Evolutionary conservation across 768 basidiomycete genomes (phyloP).

Genomic region (Megacollybia marginata): DNA sequence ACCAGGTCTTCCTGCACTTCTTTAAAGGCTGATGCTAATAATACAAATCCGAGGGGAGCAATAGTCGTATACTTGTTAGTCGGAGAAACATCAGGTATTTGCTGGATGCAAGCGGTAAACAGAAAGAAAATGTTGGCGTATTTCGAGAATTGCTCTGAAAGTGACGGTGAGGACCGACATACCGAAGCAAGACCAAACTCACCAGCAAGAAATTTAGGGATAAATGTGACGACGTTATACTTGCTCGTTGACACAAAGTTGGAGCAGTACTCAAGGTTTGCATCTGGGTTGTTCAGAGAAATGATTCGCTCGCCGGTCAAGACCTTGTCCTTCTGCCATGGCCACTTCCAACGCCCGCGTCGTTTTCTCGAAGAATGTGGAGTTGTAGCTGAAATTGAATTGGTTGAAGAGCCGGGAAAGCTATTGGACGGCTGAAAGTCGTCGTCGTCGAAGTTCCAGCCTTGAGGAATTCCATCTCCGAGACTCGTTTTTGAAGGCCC

Average conservation of each 20-base stretch:
- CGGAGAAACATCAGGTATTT: conserved; percentile 96
- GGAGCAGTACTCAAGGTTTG: conserved; percentile 60
- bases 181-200: conserved; percentile 16
- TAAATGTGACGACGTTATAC: conserved; percentile 81
- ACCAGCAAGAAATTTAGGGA: conserved; percentile 94
- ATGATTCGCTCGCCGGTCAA: conserved; percentile 72
- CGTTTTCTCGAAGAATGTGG: conserved; percentile 8
- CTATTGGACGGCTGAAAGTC: conserved; percentile 32
- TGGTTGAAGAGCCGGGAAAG: conserved; percentile 19
- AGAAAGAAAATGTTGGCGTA: conserved; percentile 98
- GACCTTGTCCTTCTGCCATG: conserved; percentile 69
- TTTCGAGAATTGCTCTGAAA: conserved; percentile 92
- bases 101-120: conserved; percentile 95
- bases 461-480: conserved; percentile 46
- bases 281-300: conserved; percentile 67
- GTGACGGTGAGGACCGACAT: neutral
- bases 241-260: conserved; percentile 95
- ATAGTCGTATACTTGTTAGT: conserved; percentile 95
- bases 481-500: conserved; percentile 36
- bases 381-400: conserved; percentile 36
- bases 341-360: conserved; percentile 63
- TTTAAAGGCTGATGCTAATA: conserved; percentile 92
- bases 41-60: conserved; percentile 77
- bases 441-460: conserved; percentile 73
- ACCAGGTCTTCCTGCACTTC: conserved; percentile 93